Conservation (phyloP, 2,329 filamentous ascomycete genomes). For the Plectosphaerella sp. region DNA sequence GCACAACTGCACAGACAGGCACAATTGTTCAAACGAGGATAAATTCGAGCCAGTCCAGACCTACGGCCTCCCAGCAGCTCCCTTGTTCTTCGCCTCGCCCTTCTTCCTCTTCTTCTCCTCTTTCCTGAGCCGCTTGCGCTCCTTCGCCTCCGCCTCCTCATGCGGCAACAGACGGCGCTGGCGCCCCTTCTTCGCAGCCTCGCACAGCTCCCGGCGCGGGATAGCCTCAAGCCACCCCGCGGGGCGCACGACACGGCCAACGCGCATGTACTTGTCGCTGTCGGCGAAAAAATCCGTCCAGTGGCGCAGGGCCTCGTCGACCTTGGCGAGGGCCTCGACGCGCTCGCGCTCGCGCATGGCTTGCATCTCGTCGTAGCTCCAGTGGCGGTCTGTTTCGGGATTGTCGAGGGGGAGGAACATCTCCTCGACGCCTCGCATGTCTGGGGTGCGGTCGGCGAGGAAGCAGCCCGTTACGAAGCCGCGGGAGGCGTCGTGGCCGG, state of each 20-base stretch:
- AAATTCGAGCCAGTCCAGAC: too few species aligned
- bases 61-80: not conserved
- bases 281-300: constrained; percentile 83
- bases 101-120: constrained; percentile 5
- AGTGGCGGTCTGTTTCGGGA: constrained; percentile 55
- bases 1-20: too few species aligned
- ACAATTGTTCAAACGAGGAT: too few species aligned
- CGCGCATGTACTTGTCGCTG: constrained; percentile 74
- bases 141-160: constrained; percentile 17
- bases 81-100: not conserved
- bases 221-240: constrained; percentile 57
- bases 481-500: constrained; percentile 79
- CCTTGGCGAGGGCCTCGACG: constrained; percentile 58
- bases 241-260: constrained; percentile 67
- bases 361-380: constrained; percentile 48
- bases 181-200: constrained; percentile 57
- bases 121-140: constrained; percentile 2
- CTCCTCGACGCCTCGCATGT: constrained; percentile 81
- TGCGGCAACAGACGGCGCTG: constrained; percentile 55
- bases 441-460: constrained; percentile 73
- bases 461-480: constrained; percentile 95
- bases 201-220: constrained; percentile 64
- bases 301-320: constrained; percentile 64
- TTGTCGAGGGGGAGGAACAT: constrained; percentile 72
- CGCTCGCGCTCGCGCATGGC: constrained; percentile 57